Conservation (phyloP, 345 rosid genomes). For the Eucalyptus grandis region DNA sequence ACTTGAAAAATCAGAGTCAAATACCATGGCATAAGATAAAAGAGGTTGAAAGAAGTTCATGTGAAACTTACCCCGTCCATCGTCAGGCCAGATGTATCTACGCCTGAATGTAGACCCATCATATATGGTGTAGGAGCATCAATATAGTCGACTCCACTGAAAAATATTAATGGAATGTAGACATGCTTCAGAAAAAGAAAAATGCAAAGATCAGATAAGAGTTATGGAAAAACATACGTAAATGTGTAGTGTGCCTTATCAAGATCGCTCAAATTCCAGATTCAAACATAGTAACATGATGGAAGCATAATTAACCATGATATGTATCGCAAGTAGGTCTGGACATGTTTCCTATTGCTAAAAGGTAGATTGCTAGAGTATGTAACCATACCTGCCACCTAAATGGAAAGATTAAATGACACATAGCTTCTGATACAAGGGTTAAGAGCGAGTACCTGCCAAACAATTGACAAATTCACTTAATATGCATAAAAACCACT, state of each 20-base stretch:
- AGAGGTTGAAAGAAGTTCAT: neutral
- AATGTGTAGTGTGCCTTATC: neutral
- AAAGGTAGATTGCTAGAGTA: neutral
- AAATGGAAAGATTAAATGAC: conserved; percentile 96
- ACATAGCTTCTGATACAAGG: conserved; percentile 85
- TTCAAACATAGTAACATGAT: neutral
- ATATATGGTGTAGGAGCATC: conserved; percentile 99
- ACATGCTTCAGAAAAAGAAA: conserved; percentile 90
- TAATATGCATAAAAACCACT: neutral
- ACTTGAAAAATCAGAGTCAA: neutral
- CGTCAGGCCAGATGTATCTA: conserved; percentile 71
- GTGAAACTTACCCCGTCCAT: conserved; percentile 93
- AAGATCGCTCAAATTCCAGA: neutral
- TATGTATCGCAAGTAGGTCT: neutral
- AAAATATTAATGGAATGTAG: conserved; percentile 99
- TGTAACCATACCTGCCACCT: conserved; percentile 77
- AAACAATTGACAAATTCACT: neutral
- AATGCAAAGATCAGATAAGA: conserved; percentile 35
- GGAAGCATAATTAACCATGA: neutral
- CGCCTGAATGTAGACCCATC: conserved; percentile 99
- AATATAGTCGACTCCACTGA: conserved; percentile 99
- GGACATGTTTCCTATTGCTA: neutral
- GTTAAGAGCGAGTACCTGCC: conserved; percentile 90
- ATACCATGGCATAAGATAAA: neutral
- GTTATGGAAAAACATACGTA: neutral